Evolutionary conservation across 371 early-diverging fungal species (phyloP).

Genomic region (Syncephalastrum racemosum): DNA sequence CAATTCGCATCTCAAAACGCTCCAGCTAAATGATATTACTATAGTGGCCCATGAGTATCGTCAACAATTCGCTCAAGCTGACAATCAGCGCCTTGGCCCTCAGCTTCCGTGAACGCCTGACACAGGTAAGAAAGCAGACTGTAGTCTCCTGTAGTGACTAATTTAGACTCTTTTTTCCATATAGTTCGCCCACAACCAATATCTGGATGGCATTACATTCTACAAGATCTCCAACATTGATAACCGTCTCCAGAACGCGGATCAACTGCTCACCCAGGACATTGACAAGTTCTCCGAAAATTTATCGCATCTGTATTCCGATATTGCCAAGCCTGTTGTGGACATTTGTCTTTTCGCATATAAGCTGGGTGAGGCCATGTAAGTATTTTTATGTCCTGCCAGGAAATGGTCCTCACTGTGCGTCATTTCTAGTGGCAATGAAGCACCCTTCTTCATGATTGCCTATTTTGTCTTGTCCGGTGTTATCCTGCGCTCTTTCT

Average conservation of each 20-base stretch:
- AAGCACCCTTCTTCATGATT: conserved; percentile 80
- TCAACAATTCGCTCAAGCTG: conserved; percentile 73
- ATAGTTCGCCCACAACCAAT: conserved; percentile 80
- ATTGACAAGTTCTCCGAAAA: conserved; percentile 84
- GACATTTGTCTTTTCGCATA: conserved; percentile 84
- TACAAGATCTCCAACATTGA: conserved; percentile 83
- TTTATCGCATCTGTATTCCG: conserved; percentile 75
- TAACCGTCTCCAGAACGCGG: conserved; percentile 78
- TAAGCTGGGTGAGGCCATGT: conserved; percentile 83
- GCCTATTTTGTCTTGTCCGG: conserved; percentile 79
- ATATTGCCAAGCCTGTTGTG: conserved; percentile 81
- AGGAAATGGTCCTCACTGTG: not conserved
- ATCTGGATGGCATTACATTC: conserved; percentile 79
- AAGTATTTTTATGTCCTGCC: conserved; percentile 16
- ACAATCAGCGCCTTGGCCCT: conserved; percentile 72
- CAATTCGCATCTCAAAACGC: not conserved
- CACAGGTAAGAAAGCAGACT: conserved; percentile 42
- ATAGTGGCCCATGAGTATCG: conserved; percentile 77
- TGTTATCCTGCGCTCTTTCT: conserved; percentile 70
- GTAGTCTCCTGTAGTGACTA: not conserved
- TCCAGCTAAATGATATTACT: conserved; percentile 1
- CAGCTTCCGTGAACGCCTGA: conserved; percentile 77
- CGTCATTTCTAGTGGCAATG: conserved; percentile 48
- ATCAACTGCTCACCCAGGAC: conserved; percentile 86
- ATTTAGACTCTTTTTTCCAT: not conserved